These are phyloP conservation scores for Cyclaneusma minus DNA, from an alignment of 2,329 filamentous ascomycete species.

Conservation along the genomic window DNA sequence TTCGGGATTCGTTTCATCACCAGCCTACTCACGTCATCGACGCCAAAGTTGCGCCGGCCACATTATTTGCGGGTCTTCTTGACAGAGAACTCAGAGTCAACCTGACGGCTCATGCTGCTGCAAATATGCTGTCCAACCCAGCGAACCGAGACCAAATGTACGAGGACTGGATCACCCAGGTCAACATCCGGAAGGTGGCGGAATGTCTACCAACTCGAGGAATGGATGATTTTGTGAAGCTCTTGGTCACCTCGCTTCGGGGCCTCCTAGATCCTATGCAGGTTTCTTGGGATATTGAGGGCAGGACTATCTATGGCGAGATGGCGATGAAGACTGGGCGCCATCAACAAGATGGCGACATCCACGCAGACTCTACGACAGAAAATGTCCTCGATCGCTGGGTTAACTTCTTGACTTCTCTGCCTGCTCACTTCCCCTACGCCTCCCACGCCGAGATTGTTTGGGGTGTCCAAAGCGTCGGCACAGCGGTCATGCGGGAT, in stretches of 20 bases:
- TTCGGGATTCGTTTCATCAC: conserved; percentile 70
- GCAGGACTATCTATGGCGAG: conserved; percentile 43
- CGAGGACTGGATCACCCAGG: conserved; percentile 66
- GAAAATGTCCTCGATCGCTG: conserved; percentile 66
- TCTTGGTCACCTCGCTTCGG: conserved; percentile 52
- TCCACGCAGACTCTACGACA: conserved; percentile 25
- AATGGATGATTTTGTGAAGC: conserved; percentile 50
- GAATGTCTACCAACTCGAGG: conserved; percentile 45
- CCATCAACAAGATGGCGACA: conserved; percentile 23
- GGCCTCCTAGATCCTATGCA: conserved; percentile 53
- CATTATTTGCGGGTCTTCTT: conserved; percentile 73
- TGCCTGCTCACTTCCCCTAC: conserved; percentile 59
- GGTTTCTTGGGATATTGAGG: conserved; percentile 49
- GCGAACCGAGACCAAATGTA: conserved; percentile 94
- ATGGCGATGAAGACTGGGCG: conserved; percentile 30
- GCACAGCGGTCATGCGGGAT: conserved; percentile 65
- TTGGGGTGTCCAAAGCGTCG: conserved; percentile 59
- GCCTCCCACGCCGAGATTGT: conserved; percentile 59
- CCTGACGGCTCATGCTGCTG: conserved; percentile 81
- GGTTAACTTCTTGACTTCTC: conserved; percentile 53
- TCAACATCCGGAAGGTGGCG: conserved; percentile 44
- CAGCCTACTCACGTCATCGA: conserved; percentile 74
- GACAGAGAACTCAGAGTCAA: conserved; percentile 85
- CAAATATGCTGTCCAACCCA: conserved; percentile 78
- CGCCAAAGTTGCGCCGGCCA: conserved; percentile 77